phyloP scores from a whole-genome alignment of 805 yeast species.

The Teunomyces tritomae region DNA sequence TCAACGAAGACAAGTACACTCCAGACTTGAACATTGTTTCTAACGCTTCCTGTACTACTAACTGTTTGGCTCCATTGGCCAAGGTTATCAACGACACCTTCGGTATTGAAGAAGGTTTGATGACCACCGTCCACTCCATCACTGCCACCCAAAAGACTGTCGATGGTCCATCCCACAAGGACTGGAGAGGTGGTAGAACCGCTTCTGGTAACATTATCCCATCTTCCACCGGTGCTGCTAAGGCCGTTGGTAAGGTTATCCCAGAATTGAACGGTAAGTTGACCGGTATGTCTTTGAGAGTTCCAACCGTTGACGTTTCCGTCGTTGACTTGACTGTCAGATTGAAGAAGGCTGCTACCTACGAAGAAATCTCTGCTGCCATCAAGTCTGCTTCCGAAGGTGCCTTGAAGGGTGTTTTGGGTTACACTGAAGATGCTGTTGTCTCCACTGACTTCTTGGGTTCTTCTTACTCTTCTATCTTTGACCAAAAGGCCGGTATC shows the following conservation, averaged over 20 bases:
- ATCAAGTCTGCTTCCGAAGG: slow-evolving; percentile 32
- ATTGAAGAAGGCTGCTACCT: slow-evolving; percentile 29
- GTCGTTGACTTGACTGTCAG: slow-evolving; percentile 36
- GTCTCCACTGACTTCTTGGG: slow-evolving; percentile 34
- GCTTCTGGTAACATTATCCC: slow-evolving; percentile 37
- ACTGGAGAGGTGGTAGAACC: slow-evolving; percentile 41
- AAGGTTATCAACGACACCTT: slow-evolving; percentile 34
- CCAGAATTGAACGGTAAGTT: slow-evolving; percentile 37
- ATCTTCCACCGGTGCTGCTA: slow-evolving; percentile 38
- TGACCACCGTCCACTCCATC: slow-evolving; percentile 38
- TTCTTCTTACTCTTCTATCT: slow-evolving; percentile 29
- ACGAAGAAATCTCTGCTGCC: slow-evolving; percentile 32
- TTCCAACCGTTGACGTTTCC: slow-evolving; percentile 35
- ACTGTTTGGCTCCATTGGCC: slow-evolving; percentile 38
- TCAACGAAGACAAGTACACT: slow-evolving; percentile 32
- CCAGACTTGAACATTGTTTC: slow-evolving; percentile 31
- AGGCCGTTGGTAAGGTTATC: slow-evolving; percentile 37
- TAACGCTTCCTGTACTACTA: slow-evolving; percentile 38
- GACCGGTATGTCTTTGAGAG: slow-evolving; percentile 37
- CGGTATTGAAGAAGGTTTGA: slow-evolving; percentile 36
- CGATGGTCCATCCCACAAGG: slow-evolving; percentile 38
- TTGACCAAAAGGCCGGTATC: slow-evolving; percentile 36
- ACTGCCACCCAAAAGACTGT: slow-evolving; percentile 39
- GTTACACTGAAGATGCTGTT: slow-evolving; percentile 35
- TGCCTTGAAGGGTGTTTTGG: slow-evolving; percentile 33